phyloP scores from a whole-genome alignment of 495 filamentous ascomycete species.

The Xylaria intraflava region DNA sequence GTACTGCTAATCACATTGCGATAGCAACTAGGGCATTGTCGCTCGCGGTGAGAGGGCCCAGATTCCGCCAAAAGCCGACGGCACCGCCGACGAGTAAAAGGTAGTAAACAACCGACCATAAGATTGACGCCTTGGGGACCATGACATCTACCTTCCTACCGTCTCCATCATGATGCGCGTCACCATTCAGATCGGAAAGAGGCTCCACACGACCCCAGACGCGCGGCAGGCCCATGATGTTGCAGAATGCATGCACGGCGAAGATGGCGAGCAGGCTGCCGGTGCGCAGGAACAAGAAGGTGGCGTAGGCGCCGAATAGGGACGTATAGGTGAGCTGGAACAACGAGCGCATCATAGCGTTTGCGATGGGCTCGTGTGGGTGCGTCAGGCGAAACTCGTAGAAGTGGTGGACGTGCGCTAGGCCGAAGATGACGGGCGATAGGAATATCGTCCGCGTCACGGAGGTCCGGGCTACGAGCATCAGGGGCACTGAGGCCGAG shows the following conservation, averaged over 20 bases:
- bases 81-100: conserved; percentile 63
- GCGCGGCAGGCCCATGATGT: conserved; percentile 82
- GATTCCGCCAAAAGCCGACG: conserved; percentile 54
- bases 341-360: conserved; percentile 59
- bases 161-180: conserved; percentile 11
- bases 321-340: conserved; percentile 92
- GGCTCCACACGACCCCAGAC: conserved; percentile 71
- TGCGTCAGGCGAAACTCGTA: conserved; percentile 87
- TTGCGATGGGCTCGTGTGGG: conserved; percentile 55
- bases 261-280: conserved; percentile 70
- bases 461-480: conserved; percentile 63
- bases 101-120: conserved; percentile 80
- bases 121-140: conserved; percentile 9
- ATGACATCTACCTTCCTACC: background rate
- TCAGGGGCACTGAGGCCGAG: conserved; percentile 71
- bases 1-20: conserved; percentile 14
- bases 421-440: conserved; percentile 85
- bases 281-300: conserved; percentile 83
- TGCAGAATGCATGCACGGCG: conserved; percentile 81
- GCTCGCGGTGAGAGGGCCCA: conserved; percentile 71
- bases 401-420: conserved; percentile 92
- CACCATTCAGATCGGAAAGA: conserved; percentile 11
- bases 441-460: conserved; percentile 61
- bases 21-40: conserved; percentile 38
- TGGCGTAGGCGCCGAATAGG: conserved; percentile 86